Percentiles rank a stretch among this genome's conserved stretches.
These are phyloP conservation scores for Trichoderma sp. DNA, from an alignment of 2,329 filamentous ascomycete genomes.

Conservation along the genomic window DNA sequence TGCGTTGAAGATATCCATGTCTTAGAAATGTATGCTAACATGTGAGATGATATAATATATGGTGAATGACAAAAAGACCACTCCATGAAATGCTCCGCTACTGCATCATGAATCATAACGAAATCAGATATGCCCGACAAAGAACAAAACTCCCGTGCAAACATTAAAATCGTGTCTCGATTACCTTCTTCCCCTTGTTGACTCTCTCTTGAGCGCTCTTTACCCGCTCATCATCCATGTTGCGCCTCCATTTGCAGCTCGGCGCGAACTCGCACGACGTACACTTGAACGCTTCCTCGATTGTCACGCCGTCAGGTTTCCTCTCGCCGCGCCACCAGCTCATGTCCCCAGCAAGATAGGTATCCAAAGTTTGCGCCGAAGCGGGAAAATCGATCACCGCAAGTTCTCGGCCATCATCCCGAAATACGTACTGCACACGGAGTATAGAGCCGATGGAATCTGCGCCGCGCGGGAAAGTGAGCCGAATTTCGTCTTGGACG, in stretches of 20 bases:
- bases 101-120: not conserved
- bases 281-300: constrained; percentile 90
- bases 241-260: constrained; percentile 72
- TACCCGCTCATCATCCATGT: constrained; percentile 59
- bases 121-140: not conserved
- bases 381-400: constrained; percentile 64
- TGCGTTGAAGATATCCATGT: not conserved
- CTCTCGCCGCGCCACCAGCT: constrained; percentile 85
- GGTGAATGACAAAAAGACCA: not conserved
- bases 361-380: constrained; percentile 60
- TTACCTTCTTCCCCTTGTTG: constrained; percentile 22
- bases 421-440: constrained; percentile 53
- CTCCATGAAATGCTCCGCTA: not conserved
- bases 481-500: constrained; percentile 45
- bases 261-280: constrained; percentile 78
- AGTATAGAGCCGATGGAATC: constrained; percentile 51
- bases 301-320: constrained; percentile 68
- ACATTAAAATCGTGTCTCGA: constrained; percentile 1
- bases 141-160: not conserved
- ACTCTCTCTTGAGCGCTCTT: constrained; percentile 29
- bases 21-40: not conserved
- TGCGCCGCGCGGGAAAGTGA: constrained; percentile 53
- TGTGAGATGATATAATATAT: not conserved
- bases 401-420: constrained; percentile 51
- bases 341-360: constrained; percentile 69